phyloP scores from a whole-genome alignment of 108 stramenopile genomes.

The Cyclotella choctawhatcheeana region DNA sequence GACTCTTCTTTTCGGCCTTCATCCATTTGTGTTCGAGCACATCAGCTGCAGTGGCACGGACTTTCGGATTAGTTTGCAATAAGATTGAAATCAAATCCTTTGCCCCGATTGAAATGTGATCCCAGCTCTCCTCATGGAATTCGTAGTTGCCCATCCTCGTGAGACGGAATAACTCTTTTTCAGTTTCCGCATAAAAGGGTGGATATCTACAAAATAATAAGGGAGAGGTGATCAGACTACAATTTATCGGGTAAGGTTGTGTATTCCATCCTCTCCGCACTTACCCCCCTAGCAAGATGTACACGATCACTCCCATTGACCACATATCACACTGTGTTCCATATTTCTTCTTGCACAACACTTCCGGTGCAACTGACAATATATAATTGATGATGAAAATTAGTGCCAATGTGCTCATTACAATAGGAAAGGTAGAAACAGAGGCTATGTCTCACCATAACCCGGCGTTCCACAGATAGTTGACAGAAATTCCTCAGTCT shows the following conservation, averaged over 20 bases:
- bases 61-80: constrained; percentile 62
- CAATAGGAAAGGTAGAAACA: constrained; percentile 10
- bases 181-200: constrained; percentile 83
- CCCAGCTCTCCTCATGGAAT: constrained; percentile 84
- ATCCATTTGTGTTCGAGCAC: constrained; percentile 65
- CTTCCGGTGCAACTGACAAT: constrained; percentile 66
- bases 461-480: constrained; percentile 82
- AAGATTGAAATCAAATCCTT: constrained; percentile 82
- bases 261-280: too few relatives aligned
- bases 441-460: background rate
- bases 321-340: constrained; percentile 89
- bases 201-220: constrained; percentile 55
- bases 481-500: constrained; percentile 56
- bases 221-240: too few relatives aligned
- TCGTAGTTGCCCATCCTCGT: constrained; percentile 64
- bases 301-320: constrained; percentile 94
- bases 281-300: constrained; percentile 94
- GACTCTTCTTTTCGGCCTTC: constrained; percentile 21
- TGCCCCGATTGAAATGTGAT: constrained; percentile 70
- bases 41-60: constrained; percentile 59
- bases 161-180: constrained; percentile 56
- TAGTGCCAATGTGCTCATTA: background rate
- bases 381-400: background rate
- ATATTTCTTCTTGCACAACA: constrained; percentile 58
- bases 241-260: too few relatives aligned